These are phyloP conservation scores for Ceratobasidium sp. DNA, from an alignment of 1,284 basidiomycete species.

Conservation along the genomic window DNA sequence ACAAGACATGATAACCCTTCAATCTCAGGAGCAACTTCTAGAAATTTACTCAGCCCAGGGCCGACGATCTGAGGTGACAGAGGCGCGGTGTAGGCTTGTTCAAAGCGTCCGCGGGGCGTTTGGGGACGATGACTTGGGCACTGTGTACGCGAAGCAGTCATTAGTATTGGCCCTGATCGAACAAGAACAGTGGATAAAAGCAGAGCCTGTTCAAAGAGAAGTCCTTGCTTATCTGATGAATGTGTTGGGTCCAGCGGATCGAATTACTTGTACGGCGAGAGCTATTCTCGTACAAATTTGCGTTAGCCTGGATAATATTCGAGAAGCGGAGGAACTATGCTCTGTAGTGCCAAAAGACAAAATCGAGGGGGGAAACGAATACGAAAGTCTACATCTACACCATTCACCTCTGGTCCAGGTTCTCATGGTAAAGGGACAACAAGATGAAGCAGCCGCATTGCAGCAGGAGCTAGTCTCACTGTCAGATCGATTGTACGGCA, in stretches of 20 bases:
- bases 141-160: background rate
- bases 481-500: background rate
- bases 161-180: background rate
- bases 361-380: background rate
- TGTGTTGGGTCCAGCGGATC: background rate
- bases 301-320: too few relatives aligned
- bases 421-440: background rate
- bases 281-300: background rate
- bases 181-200: conserved; percentile 1
- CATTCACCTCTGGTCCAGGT: background rate
- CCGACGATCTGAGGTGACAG: background rate
- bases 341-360: too few relatives aligned
- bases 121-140: background rate
- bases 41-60: background rate
- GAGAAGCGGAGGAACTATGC: too few relatives aligned
- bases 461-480: background rate
- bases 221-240: background rate
- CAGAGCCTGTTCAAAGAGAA: background rate
- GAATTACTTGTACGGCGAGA: background rate
- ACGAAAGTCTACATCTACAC: background rate
- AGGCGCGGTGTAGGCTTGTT: background rate
- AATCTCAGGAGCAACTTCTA: background rate
- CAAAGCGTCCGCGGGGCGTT: background rate
- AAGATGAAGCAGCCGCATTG: background rate
- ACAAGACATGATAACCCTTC: background rate